Conservation (phyloP, 495 filamentous ascomycete genomes). For the Bryoglossum gracile region DNA sequence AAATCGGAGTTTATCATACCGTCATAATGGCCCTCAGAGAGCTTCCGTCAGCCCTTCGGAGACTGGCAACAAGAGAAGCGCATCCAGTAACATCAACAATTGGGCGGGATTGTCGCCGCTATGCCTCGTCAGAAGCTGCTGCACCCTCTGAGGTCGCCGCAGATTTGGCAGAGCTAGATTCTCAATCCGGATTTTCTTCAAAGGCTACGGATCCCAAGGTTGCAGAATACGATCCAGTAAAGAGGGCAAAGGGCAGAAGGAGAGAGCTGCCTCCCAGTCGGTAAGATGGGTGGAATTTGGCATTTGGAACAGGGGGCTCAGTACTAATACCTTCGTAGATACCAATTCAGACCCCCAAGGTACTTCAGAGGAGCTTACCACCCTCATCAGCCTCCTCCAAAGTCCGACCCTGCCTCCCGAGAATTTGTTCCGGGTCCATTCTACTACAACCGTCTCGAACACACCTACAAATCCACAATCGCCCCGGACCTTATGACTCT, state of each 20-base stretch:
- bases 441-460: conserved; percentile 74
- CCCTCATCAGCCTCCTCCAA: conserved; percentile 75
- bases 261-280: conserved; percentile 59
- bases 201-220: conserved; percentile 30
- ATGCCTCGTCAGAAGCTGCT: conserved; percentile 39
- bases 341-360: conserved; percentile 86
- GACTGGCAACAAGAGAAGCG: conserved; percentile 13
- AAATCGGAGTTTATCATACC: not conserved
- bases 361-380: conserved; percentile 91
- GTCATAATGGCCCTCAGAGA: conserved; percentile 27
- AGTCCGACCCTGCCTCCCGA: conserved; percentile 80
- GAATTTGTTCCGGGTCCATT: conserved; percentile 91
- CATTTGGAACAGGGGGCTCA: not conserved
- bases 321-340: conserved; percentile 46
- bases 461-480: conserved; percentile 82
- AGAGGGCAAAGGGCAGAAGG: conserved; percentile 41
- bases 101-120: conserved; percentile 31
- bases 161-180: conserved; percentile 33
- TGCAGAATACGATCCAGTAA: conserved; percentile 51
- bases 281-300: conserved; percentile 33
- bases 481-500: conserved; percentile 87
- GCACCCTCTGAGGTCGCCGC: conserved; percentile 5
- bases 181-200: conserved; percentile 34
- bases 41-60: conserved; percentile 17
- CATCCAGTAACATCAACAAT: conserved; percentile 25